A percentile compares a stretch with the other conserved stretches of the same genome.
phyloP scores from a whole-genome alignment of 2,329 filamentous ascomycete species.

The Colletotrichum sp. region DNA sequence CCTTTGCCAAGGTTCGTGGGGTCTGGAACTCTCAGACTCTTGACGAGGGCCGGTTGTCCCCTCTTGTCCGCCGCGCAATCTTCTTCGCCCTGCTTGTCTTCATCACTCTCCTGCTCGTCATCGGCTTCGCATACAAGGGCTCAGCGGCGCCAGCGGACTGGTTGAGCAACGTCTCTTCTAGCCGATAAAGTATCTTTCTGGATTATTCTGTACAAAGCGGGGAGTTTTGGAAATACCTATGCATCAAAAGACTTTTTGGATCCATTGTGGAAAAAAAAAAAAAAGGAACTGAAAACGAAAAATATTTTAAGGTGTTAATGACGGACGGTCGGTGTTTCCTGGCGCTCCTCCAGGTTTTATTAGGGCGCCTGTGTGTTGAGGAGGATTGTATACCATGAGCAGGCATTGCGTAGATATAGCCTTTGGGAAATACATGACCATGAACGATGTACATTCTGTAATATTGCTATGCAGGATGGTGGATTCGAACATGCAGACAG shows the following conservation, averaged over 20 bases:
- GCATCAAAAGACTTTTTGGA: background rate
- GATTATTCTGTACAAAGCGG: background rate
- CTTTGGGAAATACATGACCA: background rate
- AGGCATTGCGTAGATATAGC: background rate
- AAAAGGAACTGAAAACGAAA: background rate
- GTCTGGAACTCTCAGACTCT: constrained; percentile 19
- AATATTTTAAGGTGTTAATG: background rate
- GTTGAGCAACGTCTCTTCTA: background rate
- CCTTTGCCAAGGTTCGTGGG: constrained; percentile 17
- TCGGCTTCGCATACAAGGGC: constrained; percentile 22
- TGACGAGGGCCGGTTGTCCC: constrained; percentile 26
- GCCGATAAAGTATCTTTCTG: background rate
- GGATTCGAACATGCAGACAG: background rate
- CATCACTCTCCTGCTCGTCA: constrained; percentile 23
- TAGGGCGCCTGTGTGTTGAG: background rate
- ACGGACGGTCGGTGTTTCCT: background rate
- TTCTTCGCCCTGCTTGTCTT: constrained; percentile 20
- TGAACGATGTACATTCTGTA: background rate
- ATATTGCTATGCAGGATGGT: background rate
- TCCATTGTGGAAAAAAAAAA: background rate
- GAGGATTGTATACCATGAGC: background rate
- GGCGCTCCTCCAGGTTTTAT: background rate
- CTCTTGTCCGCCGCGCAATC: constrained; percentile 25
- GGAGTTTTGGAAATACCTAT: background rate
- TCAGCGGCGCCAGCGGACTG: constrained; percentile 5